phyloP scores from a whole-genome alignment of 2,329 filamentous ascomycete species.

The Coniochaeta pulveracea region DNA sequence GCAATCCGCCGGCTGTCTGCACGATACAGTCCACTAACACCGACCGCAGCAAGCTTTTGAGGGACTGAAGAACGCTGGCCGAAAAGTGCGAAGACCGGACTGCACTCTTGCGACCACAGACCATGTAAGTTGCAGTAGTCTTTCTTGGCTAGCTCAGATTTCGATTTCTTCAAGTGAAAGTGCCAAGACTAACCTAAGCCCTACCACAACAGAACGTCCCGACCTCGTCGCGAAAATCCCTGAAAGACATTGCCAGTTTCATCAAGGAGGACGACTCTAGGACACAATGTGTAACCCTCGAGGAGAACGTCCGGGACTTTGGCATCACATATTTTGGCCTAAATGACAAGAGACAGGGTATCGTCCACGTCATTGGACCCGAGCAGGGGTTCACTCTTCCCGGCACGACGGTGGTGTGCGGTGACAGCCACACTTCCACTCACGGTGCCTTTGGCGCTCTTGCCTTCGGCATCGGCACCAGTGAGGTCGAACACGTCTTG shows the following conservation, averaged over 20 bases:
- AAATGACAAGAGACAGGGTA: constrained; percentile 91
- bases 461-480: constrained; percentile 94
- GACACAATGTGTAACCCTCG: constrained; percentile 87
- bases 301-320: constrained; percentile 95
- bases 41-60: constrained; percentile 83
- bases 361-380: constrained; percentile 95
- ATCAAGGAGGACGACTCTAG: constrained; percentile 91
- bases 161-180: neutral
- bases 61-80: constrained; percentile 78
- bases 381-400: constrained; percentile 98
- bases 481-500: constrained; percentile 95
- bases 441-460: constrained; percentile 93
- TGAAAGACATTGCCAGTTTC: constrained; percentile 89
- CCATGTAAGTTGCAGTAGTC: constrained; percentile 54
- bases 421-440: constrained; percentile 95
- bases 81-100: constrained; percentile 84
- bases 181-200: neutral
- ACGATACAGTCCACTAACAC: constrained; percentile 4
- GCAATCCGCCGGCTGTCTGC: neutral
- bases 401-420: constrained; percentile 92
- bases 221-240: constrained; percentile 77
- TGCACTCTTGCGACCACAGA: constrained; percentile 95
- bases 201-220: constrained; percentile 64
- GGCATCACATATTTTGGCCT: constrained; percentile 96
- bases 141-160: neutral